Percentiles rank a stretch among this genome's conserved stretches.
These are phyloP conservation scores for Hypoxylon sp. DNA, from an alignment of 2,329 filamentous ascomycete genomes.

Conservation along the genomic window DNA sequence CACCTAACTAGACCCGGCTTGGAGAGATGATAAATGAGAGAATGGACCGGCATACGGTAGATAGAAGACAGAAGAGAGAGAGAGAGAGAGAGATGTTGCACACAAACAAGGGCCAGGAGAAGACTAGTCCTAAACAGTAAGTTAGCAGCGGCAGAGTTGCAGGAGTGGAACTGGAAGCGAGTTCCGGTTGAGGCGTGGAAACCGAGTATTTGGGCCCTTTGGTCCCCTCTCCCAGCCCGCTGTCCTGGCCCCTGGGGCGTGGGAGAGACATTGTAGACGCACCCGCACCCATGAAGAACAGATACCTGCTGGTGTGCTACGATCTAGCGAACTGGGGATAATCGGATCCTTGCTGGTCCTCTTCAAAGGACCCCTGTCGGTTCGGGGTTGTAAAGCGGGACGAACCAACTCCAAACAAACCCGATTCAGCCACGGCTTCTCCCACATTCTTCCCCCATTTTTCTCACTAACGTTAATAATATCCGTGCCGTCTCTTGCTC, in stretches of 20 bases:
- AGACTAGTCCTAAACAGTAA: conserved; percentile 45
- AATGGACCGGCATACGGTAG: conserved; percentile 39
- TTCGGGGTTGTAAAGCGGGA: conserved; percentile 45
- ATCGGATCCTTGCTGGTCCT: conserved; percentile 39
- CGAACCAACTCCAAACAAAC: conserved; percentile 49
- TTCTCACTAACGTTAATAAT: conserved; percentile 49
- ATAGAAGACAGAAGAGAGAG: conserved; percentile 17
- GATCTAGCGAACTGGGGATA: conserved; percentile 45
- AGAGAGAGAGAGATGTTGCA: conserved; percentile 35
- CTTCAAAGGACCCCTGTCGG: conserved; percentile 28
- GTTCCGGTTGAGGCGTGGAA: conserved; percentile 50
- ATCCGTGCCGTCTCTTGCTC: conserved; percentile 52
- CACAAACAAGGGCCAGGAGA: conserved; percentile 37
- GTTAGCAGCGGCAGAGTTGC: conserved; percentile 43
- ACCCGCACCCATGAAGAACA: conserved; percentile 10
- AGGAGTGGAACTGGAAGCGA: conserved; percentile 50
- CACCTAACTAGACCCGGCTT: conserved; percentile 38
- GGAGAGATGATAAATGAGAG: conserved; percentile 42
- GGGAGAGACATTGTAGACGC: conserved; percentile 34
- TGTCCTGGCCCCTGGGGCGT: conserved; percentile 45
- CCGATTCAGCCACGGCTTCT: conserved; percentile 52
- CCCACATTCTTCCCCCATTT: conserved; percentile 43
- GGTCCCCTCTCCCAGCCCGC: conserved; percentile 40
- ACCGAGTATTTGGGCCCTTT: conserved; percentile 55
- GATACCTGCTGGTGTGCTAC: conserved; percentile 41